phyloP scores from a whole-genome alignment of 2,329 filamentous ascomycete genomes.

The Paraphaeosphaeria minitans region DNA sequence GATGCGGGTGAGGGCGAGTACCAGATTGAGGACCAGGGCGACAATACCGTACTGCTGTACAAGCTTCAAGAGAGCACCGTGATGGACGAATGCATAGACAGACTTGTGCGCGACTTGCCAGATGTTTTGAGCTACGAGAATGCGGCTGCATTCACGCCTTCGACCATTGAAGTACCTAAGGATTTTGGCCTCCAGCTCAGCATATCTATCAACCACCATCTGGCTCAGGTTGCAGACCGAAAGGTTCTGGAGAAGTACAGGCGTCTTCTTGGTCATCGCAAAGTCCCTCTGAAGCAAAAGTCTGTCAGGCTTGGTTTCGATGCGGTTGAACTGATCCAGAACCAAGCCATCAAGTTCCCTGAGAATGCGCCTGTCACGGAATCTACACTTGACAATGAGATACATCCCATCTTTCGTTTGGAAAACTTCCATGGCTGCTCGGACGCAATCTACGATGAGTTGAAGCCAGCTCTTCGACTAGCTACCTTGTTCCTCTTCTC shows the following conservation, averaged over 20 bases:
- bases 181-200: conserved; percentile 45
- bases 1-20: conserved; percentile 32
- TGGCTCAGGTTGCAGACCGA: conserved; percentile 45
- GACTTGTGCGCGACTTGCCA: conserved; percentile 42
- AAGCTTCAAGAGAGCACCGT: conserved; percentile 44
- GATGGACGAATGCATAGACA: conserved; percentile 46
- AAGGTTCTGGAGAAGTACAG: conserved; percentile 46
- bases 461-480: conserved; percentile 46
- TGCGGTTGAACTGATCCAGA: conserved; percentile 46
- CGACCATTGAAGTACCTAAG: conserved; percentile 45
- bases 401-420: conserved; percentile 44
- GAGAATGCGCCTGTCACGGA: conserved; percentile 21
- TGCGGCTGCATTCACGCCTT: conserved; percentile 43
- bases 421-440: conserved; percentile 49
- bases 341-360: conserved; percentile 44
- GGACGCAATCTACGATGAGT: conserved; percentile 43
- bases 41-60: conserved; percentile 38
- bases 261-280: conserved; percentile 43
- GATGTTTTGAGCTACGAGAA: conserved; percentile 44
- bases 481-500: conserved; percentile 41
- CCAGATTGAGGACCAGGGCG: conserved; percentile 25
- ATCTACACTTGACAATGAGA: conserved; percentile 43
- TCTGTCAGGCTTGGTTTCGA: conserved; percentile 45
- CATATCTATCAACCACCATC: conserved; percentile 47
- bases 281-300: conserved; percentile 38